These are phyloP conservation scores for Lipomyces sp. DNA, from an alignment of 805 yeast genomes.

Conservation along the genomic window DNA sequence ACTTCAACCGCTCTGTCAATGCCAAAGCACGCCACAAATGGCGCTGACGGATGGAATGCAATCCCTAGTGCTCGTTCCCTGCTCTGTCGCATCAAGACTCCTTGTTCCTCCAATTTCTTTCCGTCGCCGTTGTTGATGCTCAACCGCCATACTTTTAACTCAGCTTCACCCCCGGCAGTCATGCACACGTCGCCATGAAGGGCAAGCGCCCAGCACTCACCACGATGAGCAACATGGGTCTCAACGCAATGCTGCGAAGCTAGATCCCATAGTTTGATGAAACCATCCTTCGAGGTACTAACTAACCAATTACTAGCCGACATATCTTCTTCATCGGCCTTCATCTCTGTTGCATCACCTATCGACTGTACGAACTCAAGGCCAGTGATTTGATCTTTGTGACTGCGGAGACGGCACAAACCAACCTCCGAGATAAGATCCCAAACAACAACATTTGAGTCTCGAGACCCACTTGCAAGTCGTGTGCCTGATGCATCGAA, in stretches of 20 bases:
- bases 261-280: slow-evolving; percentile 91
- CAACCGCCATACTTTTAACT: slow-evolving; percentile 81
- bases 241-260: slow-evolving; percentile 88
- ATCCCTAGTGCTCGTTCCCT: slow-evolving; percentile 70
- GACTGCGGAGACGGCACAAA: slow-evolving; percentile 81
- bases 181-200: slow-evolving; percentile 54
- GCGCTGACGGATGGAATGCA: slow-evolving; percentile 54
- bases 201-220: slow-evolving; percentile 90
- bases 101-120: slow-evolving; percentile 60
- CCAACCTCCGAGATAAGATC: slow-evolving; percentile 94
- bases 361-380: slow-evolving; percentile 54
- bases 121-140: slow-evolving; percentile 60
- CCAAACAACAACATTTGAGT: slow-evolving; percentile 87
- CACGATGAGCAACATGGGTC: slow-evolving; percentile 90
- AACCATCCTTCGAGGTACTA: slow-evolving; percentile 85
- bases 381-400: slow-evolving; percentile 86
- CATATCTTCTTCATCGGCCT: slow-evolving; percentile 29
- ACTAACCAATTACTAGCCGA: slow-evolving; percentile 65
- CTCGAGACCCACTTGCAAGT: slow-evolving; percentile 83
- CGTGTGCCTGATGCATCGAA: slow-evolving; percentile 87
- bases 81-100: slow-evolving; percentile 57
- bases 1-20: slow-evolving; percentile 80
- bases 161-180: slow-evolving; percentile 81
- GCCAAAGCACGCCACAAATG: slow-evolving; percentile 67
- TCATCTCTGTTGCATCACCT: slow-evolving; percentile 16